Evolutionary conservation across 768 basidiomycete genomes (phyloP), one percentile per base, ranked within the genome.

Genomic region (Lentinula sp.): DNA sequence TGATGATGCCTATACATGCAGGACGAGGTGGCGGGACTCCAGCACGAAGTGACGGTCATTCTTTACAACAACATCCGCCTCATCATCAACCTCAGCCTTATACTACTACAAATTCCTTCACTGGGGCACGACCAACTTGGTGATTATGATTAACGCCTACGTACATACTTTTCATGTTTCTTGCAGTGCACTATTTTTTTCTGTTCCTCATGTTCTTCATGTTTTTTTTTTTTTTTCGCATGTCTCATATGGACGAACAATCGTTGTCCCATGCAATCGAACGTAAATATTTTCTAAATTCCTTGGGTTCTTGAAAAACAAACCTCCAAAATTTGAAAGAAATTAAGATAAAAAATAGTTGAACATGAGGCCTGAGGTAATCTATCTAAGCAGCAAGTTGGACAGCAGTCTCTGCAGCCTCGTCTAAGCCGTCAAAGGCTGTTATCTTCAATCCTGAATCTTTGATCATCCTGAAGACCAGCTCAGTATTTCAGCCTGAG

Each of bases 391-490:
- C 71, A 58, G 89, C 88, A 52, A 92, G 72, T 73, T 88, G 75
- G 51, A 89, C 91, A 49, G 93, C 92, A 63, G 84, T 82, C 70
- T 87, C 80, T 16, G 92, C 93, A 62, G 96, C 96, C 64, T 94
- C 91, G 68, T 98, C 97, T 31, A 98, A 82, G 66, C 87, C 85
- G 67, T 98, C 96, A 73, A 91, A 95, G 39, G 97, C 84, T 71
- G 88, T 86, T 70, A 99, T 99, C 77, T 93, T 90, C 66, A 98
- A 76, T 31, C 95, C 95, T 37, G 93, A 95, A 48, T 93, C 84
- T 69, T 79, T 86, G 75, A 98, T 98, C 89, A 98, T 91, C 70
- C 95, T 98, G 59, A 16, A 68, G 57, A 40, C 1, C 23, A 50
- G 35, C 63, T 58, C 57, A 52, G 65, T 63, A 57, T 62, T 65